phyloP scores from a whole-genome alignment of 805 yeast genomes.

The Ogataea paradorogensis region DNA sequence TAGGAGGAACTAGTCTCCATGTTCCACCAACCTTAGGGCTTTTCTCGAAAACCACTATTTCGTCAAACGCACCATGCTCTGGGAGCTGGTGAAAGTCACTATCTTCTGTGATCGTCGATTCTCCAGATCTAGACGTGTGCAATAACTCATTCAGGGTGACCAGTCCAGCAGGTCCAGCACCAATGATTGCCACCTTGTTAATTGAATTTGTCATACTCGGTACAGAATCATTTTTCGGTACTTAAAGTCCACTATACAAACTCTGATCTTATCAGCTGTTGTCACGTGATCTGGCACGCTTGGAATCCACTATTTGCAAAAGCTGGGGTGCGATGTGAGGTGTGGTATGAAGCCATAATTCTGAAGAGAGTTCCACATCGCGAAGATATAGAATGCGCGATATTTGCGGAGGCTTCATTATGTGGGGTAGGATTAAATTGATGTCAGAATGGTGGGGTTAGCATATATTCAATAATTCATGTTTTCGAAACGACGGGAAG shows the following conservation, averaged over 20 bases:
- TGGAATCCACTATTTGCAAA: no score
- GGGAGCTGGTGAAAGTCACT: slow-evolving; percentile 8
- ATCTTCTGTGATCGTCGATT: slow-evolving; percentile 20
- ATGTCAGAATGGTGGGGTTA: background rate
- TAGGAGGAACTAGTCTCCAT: slow-evolving; percentile 30
- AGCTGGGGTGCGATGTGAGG: background rate
- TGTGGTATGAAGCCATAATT: background rate
- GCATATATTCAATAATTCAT: background rate
- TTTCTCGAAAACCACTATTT: slow-evolving; percentile 41
- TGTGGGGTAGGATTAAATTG: background rate
- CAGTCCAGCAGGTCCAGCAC: slow-evolving; percentile 34
- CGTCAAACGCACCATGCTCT: slow-evolving; percentile 31
- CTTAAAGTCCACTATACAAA: no score
- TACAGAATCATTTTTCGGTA: background rate
- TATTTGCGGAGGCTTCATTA: background rate
- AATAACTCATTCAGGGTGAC: slow-evolving; percentile 30
- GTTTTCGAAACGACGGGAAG: slow-evolving; percentile 1
- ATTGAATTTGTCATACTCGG: slow-evolving; percentile 4
- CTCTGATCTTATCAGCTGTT: no score
- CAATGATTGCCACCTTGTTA: slow-evolving; percentile 32
- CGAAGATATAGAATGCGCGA: background rate
- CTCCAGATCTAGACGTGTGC: slow-evolving; percentile 29
- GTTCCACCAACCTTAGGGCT: slow-evolving; percentile 38
- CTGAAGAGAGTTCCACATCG: background rate
- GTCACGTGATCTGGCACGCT: no score